Evolutionary conservation across 1,284 basidiomycete species (phyloP).

Genomic region (Ceratobasidium sp.): DNA sequence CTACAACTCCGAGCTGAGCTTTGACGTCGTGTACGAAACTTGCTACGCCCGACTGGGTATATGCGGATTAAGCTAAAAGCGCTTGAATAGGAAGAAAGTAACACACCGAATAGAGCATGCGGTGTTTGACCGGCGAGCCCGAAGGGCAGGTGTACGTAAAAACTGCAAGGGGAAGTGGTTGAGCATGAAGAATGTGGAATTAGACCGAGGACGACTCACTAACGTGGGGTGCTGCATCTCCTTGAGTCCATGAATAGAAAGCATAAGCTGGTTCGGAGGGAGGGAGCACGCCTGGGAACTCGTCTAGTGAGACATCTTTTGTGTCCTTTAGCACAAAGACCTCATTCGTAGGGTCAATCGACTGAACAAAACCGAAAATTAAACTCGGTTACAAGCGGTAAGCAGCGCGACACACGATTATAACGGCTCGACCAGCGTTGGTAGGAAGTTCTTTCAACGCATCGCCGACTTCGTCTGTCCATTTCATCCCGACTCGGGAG

Average conservation of each 20-base stretch:
- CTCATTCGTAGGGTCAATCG: conserved; percentile 70
- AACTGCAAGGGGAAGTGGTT: conserved; percentile 58
- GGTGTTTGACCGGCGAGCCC: conserved; percentile 77
- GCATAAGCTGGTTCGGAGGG: conserved; percentile 63
- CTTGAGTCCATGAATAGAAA: conserved; percentile 77
- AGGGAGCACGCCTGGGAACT: conserved; percentile 64
- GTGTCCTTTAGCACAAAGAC: conserved; percentile 62
- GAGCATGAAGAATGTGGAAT: conserved; percentile 43
- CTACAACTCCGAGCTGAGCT: conserved; percentile 61
- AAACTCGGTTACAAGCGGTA: background rate
- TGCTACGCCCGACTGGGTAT: conserved; percentile 62
- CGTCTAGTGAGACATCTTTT: conserved; percentile 57
- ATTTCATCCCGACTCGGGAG: conserved; percentile 66
- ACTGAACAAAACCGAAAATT: conserved; percentile 57
- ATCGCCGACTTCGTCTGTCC: conserved; percentile 70
- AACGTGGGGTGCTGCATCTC: conserved; percentile 61
- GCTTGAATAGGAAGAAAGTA: background rate
- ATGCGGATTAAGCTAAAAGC: background rate
- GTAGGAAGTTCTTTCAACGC: conserved; percentile 68
- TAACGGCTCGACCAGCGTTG: conserved; percentile 64
- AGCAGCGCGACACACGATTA: conserved; percentile 64
- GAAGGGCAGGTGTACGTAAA: conserved; percentile 92
- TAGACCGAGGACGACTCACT: conserved; percentile 58
- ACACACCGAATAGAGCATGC: conserved; percentile 80
- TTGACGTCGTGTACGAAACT: conserved; percentile 69